These are phyloP conservation scores for Plasmopara viticola DNA, from an alignment of 352 stramenopile genomes.

Conservation along the genomic window DNA sequence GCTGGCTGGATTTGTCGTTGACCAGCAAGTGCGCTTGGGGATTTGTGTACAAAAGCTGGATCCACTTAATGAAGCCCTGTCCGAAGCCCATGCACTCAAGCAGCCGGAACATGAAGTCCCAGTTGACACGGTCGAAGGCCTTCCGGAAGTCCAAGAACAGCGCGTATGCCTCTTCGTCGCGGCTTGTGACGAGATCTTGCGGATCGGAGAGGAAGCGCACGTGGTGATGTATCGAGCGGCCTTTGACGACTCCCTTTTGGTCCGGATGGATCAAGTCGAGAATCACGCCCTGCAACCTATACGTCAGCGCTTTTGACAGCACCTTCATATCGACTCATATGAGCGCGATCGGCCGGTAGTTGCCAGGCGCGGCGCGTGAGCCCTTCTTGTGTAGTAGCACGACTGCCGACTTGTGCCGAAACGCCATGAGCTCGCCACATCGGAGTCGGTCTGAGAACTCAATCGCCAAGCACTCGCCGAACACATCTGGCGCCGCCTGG, in stretches of 20 bases:
- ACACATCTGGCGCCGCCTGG: no score
- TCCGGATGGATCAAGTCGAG: neutral
- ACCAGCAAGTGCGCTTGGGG: neutral
- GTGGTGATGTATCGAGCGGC: neutral
- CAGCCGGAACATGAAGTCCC: neutral
- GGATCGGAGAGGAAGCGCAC: neutral
- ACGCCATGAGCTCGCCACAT: no score
- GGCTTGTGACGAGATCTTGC: no score
- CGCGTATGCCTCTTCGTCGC: no score
- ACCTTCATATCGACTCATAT: neutral
- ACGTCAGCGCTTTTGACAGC: neutral
- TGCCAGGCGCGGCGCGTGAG: no score
- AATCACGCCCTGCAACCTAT: neutral
- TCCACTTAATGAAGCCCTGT: neutral
- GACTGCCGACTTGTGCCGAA: no score
- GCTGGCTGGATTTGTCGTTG: neutral
- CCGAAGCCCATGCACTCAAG: constrained; percentile 2
- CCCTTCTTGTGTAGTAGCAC: no score
- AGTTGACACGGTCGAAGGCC: neutral
- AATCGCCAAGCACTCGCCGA: no score
- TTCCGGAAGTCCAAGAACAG: neutral
- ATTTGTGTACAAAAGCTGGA: constrained; percentile 1
- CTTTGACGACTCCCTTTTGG: neutral
- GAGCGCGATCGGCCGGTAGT: neutral
- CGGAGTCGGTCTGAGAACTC: no score